These are phyloP conservation scores for Rhazya stricta DNA, from an alignment of 257 asterid genomes.

Conservation along the genomic window DNA sequence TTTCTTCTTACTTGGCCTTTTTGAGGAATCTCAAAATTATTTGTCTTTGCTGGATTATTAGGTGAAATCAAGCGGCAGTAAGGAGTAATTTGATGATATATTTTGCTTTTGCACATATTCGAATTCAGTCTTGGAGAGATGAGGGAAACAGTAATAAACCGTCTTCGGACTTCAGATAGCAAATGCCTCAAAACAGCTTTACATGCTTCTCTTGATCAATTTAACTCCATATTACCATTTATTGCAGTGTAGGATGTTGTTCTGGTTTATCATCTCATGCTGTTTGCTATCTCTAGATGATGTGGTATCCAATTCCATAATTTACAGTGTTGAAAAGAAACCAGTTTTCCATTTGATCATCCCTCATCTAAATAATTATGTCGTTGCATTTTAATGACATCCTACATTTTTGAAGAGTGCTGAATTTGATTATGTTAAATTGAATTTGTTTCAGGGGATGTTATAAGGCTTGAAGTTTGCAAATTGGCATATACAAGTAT, in stretches of 20 bases:
- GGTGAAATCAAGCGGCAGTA: not conserved
- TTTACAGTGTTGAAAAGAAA: not conserved
- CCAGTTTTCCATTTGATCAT: not conserved
- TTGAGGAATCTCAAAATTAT: not conserved
- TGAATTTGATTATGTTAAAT: slow-evolving; percentile 10
- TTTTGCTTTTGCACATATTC: not conserved
- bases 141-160: not conserved
- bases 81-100: not conserved
- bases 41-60: not conserved
- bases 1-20: not conserved
- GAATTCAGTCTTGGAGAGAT: not conserved
- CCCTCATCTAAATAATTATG: not conserved
- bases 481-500: slow-evolving; percentile 6
- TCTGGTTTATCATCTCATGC: not conserved
- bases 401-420: not conserved
- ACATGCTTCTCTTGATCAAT: not conserved
- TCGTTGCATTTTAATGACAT: not conserved
- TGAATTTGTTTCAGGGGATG: slow-evolving; percentile 15
- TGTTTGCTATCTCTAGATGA: not conserved
- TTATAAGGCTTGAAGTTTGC: slow-evolving; percentile 18
- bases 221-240: not conserved
- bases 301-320: not conserved
- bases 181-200: not conserved
- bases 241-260: not conserved
- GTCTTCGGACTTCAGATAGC: not conserved